phyloP scores from a whole-genome alignment of 2,329 filamentous ascomycete species.

The Delphinella strobiligena region DNA sequence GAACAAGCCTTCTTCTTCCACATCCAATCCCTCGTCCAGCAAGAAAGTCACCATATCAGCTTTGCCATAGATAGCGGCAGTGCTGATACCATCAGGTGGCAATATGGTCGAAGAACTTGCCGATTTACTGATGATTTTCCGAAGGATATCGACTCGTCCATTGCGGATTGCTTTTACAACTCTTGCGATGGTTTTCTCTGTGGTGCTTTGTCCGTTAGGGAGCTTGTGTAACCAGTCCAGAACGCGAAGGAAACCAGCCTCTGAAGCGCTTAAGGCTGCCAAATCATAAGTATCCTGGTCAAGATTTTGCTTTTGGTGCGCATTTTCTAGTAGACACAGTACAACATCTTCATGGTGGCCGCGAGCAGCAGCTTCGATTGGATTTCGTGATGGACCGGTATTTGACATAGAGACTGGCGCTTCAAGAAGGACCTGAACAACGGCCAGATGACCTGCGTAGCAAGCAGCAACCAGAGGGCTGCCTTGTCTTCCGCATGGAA shows the following conservation, averaged over 20 bases:
- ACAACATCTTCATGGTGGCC: neutral
- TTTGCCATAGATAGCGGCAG: neutral
- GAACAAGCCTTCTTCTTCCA: neutral
- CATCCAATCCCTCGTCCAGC: neutral
- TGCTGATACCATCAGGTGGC: neutral
- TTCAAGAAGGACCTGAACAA: slow-evolving; percentile 20
- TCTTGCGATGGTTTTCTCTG: neutral
- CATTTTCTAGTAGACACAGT: neutral
- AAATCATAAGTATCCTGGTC: neutral
- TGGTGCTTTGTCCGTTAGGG: neutral
- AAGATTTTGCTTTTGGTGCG: neutral
- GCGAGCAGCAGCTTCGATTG: neutral
- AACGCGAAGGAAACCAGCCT: neutral
- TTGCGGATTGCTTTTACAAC: neutral
- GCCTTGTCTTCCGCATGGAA: neutral
- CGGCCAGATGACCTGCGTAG: slow-evolving; percentile 12
- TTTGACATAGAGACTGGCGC: neutral
- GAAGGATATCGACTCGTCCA: neutral
- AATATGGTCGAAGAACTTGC: neutral
- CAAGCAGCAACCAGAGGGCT: slow-evolving; percentile 14
- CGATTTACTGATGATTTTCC: neutral
- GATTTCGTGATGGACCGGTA: neutral
- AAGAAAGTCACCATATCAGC: neutral
- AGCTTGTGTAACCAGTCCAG: neutral
- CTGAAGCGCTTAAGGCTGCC: neutral